Evolutionary conservation across 1,139 yeast genomes (phyloP).

Genomic region (Kluyveromyces marxianus): DNA sequence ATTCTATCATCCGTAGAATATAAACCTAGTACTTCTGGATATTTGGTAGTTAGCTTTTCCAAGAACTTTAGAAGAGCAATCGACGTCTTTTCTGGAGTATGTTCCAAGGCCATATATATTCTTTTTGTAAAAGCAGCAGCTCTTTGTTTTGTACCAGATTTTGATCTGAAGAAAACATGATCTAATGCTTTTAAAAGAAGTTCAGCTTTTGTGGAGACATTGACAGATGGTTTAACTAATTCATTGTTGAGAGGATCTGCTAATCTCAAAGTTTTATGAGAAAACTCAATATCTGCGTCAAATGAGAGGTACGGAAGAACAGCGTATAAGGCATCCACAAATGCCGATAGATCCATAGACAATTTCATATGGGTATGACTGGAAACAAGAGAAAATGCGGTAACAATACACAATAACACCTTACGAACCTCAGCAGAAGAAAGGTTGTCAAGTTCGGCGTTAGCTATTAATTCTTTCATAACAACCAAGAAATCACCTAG

Average conservation of each 20-base stretch:
- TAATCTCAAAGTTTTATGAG: constrained; percentile 70
- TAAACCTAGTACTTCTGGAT: constrained; percentile 62
- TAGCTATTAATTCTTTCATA: constrained; percentile 65
- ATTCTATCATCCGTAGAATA: constrained; percentile 86
- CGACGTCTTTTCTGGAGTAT: constrained; percentile 83
- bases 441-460: constrained; percentile 39
- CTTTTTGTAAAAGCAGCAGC: constrained; percentile 82
- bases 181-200: constrained; percentile 71
- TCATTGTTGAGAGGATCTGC: constrained; percentile 60
- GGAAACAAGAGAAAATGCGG: constrained; percentile 80
- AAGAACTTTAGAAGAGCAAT: constrained; percentile 70
- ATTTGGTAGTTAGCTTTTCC: constrained; percentile 65
- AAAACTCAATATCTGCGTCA: constrained; percentile 79
- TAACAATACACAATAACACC: constrained; percentile 71
- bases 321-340: constrained; percentile 65
- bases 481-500: constrained; percentile 90
- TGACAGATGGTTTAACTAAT: constrained; percentile 58
- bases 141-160: constrained; percentile 61
- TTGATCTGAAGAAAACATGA: constrained; percentile 70
- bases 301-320: constrained; percentile 59
- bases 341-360: constrained; percentile 58
- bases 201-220: constrained; percentile 85
- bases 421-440: constrained; percentile 48
- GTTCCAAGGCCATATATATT: constrained; percentile 55
- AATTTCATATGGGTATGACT: constrained; percentile 65